phyloP scores from a whole-genome alignment of 202 grass and related monocot genomes.

The Schoenoplectus triqueter region DNA sequence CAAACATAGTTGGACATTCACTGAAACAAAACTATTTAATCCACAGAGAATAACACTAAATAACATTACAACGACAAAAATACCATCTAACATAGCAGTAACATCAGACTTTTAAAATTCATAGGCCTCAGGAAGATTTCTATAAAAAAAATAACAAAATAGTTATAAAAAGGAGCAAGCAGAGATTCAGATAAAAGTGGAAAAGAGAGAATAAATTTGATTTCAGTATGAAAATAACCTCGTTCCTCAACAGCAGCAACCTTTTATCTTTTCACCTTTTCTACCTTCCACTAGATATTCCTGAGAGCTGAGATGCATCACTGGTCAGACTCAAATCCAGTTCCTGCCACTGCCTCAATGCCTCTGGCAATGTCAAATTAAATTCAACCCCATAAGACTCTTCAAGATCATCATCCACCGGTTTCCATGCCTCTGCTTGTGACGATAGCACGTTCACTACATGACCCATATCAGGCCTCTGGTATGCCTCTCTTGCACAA shows the following conservation, averaged over 20 bases:
- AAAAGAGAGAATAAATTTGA: neutral
- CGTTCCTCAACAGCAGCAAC: neutral
- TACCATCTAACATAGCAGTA: neutral
- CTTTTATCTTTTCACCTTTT: neutral
- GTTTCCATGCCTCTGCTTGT: conserved; percentile 46
- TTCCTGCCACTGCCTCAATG: conserved; percentile 49
- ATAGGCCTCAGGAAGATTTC: neutral
- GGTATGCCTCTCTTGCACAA: conserved; percentile 35
- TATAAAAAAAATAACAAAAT: neutral
- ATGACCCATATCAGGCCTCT: conserved; percentile 51
- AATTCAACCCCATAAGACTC: conserved; percentile 46
- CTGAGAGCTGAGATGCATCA: conserved; percentile 32
- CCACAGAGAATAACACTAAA: neutral
- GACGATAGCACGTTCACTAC: conserved; percentile 48
- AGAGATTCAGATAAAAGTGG: neutral
- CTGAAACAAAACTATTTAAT: neutral
- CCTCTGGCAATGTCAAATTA: conserved; percentile 44
- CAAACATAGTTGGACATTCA: neutral
- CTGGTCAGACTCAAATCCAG: conserved; percentile 39
- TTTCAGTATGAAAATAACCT: conserved; percentile 17
- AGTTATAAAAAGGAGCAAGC: neutral
- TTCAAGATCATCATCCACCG: conserved; percentile 35
- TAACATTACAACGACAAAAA: too few relatives aligned
- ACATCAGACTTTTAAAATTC: neutral
- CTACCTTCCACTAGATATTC: conserved; percentile 27